These are phyloP conservation scores for Volvox carteri DNA, from an alignment of 163 green algal genomes.

Conservation along the genomic window DNA sequence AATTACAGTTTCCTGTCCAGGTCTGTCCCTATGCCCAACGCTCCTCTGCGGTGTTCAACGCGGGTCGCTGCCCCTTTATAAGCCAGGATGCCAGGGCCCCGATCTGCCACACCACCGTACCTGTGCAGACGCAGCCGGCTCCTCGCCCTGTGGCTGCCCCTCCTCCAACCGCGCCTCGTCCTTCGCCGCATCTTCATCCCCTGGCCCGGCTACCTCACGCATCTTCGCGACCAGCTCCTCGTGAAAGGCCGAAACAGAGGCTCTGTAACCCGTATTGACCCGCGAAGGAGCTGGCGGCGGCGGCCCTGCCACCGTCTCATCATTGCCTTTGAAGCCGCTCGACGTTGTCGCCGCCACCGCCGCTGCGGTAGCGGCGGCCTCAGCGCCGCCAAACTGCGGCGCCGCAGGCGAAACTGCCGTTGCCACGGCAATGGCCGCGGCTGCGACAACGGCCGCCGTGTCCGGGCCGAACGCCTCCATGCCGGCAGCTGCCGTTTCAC, in stretches of 20 bases:
- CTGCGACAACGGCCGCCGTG: neutral
- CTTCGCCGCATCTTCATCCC: too few relatives aligned
- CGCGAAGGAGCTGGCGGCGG: neutral
- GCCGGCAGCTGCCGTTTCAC: neutral
- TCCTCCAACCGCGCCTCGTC: neutral
- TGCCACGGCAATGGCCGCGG: neutral
- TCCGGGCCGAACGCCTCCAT: neutral
- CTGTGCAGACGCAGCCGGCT: neutral
- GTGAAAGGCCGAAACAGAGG: constrained; percentile 5
- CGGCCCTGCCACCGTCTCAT: neutral
- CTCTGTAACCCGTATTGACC: neutral
- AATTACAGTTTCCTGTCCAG: too few relatives aligned
- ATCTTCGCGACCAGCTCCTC: constrained; percentile 11
- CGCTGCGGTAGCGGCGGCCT: neutral
- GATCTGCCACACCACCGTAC: too few relatives aligned
- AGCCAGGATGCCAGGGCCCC: too few relatives aligned
- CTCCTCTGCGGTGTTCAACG: too few relatives aligned
- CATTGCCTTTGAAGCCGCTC: neutral
- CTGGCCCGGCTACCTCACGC: too few relatives aligned
- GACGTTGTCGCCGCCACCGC: neutral
- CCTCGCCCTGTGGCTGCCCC: neutral
- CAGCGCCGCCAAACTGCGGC: neutral
- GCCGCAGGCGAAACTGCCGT: neutral
- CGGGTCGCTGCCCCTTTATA: too few relatives aligned
- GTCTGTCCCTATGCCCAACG: too few relatives aligned